Evolutionary conservation across 371 early-diverging fungal genomes (phyloP), one percentile per base, ranked within the genome.

Genomic region (Basidiobolus meristosporus): DNA sequence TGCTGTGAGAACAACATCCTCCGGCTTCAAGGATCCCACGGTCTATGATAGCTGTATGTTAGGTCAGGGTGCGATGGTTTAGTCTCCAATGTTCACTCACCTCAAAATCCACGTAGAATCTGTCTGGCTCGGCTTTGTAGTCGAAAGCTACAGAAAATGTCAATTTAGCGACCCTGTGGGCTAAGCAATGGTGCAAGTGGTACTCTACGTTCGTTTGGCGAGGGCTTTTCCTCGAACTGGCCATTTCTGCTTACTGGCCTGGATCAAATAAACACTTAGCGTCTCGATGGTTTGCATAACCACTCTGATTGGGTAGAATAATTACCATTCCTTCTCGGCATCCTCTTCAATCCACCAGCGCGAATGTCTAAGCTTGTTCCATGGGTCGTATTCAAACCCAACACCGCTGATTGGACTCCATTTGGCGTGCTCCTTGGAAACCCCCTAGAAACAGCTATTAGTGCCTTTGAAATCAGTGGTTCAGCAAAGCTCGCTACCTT

Each of bases 361-460:
- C 7, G 95, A 82, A 50, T 97, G 96, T 39, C 87, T 58, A 39
- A 93, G 54, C 45, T 74, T 77, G 62, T 99, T 99, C 56, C 91
- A 77, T 35, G 89, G 90, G 54, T 99, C 99, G 50, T 98, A 98
- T 51, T 92, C 93, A 57, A 93, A 98, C 1, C 81, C 70, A 2
- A 98, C 79, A 10, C 82, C 95, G 43, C 83, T 69, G 21, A 88
- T 86, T 21, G 98, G 98, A 43, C 83, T 82, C 98, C 98, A 99
- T 54, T 99, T 99, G 19, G 98, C 86, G 61, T 99, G 98, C 67
- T 78, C 62, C 16, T 60, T 60, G 54, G 50, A 30, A 30, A 7
- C 9, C 31, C n/a, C n/a, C 9, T n/a, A 30, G 7, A 7, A 30
- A 30, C n/a, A n/a, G n/a, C n/a, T n/a, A n/a, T n/a, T n/a, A n/a